Evolutionary conservation across 2,329 filamentous ascomycete species (phyloP), one percentile per base, ranked within the genome.

Genomic region (Niveomyces coronatus): DNA sequence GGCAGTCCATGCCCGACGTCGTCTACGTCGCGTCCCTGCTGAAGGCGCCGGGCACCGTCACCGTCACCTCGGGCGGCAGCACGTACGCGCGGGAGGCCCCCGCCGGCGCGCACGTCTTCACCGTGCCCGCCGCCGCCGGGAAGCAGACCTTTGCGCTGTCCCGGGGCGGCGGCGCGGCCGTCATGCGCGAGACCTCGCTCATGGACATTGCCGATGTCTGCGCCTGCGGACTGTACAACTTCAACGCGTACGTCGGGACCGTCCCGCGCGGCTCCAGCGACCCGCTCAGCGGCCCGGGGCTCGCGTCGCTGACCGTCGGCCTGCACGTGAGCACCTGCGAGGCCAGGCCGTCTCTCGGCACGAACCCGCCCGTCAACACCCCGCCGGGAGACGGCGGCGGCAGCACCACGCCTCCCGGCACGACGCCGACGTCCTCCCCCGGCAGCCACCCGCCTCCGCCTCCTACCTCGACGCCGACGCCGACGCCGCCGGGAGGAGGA

Each of bases 1-100:
- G 56, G 53, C 57, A 72, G 41, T 58, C 57, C 0, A 61, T 72
- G 57, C 48, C 61, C 13, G 70, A 74, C 41, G 52, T 58, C 4
- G 64, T 74, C 16, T 75, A 71, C 27, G 61, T 73, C 4, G 68
- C 71, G n/a, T 60, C 69, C 0, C 52, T 74, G 20, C 60, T 74
- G 39, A 65, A 60, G 39, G 49, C 55, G 1, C 53, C 62, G 2
- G 70, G 62, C 2, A 64, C 53, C 0, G 51, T 75, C 13, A 57
- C 57, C 3, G 58, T 70, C 14, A 57, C 53, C 5, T 71, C 68
- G 0, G 70, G 69, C 3, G 55, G 54, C 22, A 64, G 63, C 34
- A 54, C 53, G 4, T 45, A 61, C 41, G 62, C 57, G 0, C 66
- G 48, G 29, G 44, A 51, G 3, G 49, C 45, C 3, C 44, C 47